These are phyloP conservation scores for Penicillium malachiteum DNA, from an alignment of 495 filamentous ascomycete species.

Conservation along the genomic window DNA sequence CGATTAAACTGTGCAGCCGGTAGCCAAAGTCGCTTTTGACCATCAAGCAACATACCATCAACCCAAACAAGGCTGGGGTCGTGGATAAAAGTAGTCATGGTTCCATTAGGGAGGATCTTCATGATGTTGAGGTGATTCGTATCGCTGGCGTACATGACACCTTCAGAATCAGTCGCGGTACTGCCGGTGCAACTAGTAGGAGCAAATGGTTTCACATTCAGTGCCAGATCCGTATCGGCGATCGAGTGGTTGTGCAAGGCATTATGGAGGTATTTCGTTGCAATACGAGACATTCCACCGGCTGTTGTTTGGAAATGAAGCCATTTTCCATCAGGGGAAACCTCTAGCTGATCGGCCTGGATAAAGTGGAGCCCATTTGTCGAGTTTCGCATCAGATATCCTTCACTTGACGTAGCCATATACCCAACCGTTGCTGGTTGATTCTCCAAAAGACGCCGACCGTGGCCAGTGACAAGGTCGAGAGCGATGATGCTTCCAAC, in stretches of 20 bases:
- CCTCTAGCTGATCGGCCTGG: constrained; percentile 7
- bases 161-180: constrained; percentile 6
- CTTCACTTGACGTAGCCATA: background rate
- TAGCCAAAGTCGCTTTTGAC: constrained; percentile 4
- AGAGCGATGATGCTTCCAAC: constrained; percentile 8
- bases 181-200: constrained; percentile 4
- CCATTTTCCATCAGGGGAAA: constrained; percentile 5
- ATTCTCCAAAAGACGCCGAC: background rate
- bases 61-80: constrained; percentile 6
- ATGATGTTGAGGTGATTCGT: constrained; percentile 2
- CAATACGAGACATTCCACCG: constrained; percentile 8
- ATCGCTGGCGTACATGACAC: constrained; percentile 7
- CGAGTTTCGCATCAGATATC: background rate
- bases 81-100: background rate
- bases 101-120: background rate
- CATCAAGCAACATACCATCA: constrained; percentile 10
- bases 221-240: background rate
- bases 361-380: constrained; percentile 3
- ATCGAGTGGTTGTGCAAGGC: constrained; percentile 2
- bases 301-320: constrained; percentile 1
- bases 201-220: constrained; percentile 5
- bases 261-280: constrained; percentile 5
- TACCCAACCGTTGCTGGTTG: background rate
- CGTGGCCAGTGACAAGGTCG: constrained; percentile 6
- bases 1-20: constrained; percentile 4